A percentile compares a stretch with the other conserved stretches of the same genome.
phyloP scores from a whole-genome alignment of 305 asterid species.

The Vinca major region DNA sequence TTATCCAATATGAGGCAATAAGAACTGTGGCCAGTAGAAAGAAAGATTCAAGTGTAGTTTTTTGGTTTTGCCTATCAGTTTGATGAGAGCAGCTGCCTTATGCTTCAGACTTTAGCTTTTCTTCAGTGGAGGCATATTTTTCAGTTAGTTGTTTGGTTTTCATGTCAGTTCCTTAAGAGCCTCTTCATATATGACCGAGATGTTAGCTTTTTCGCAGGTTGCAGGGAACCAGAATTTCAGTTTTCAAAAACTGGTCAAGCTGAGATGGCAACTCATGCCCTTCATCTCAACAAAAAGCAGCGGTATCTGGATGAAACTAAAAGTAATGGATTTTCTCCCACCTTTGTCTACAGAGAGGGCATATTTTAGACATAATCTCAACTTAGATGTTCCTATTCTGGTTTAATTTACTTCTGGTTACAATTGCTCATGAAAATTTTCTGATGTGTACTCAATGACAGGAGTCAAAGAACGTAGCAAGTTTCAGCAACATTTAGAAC shows the following conservation, averaged over 20 bases:
- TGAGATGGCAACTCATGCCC: conserved; percentile 21
- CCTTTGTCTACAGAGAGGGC: conserved; percentile 44
- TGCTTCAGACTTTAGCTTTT: neutral
- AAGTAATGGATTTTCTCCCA: conserved; percentile 30
- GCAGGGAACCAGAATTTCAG: conserved; percentile 29
- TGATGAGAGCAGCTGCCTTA: neutral
- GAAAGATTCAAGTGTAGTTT: neutral
- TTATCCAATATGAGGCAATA: neutral
- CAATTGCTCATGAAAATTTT: conserved; percentile 15
- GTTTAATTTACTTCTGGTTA: conserved; percentile 11
- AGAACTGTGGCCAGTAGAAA: neutral
- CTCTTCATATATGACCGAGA: neutral
- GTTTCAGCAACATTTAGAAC: conserved; percentile 36
- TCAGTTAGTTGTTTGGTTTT: neutral
- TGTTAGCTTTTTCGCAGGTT: conserved; percentile 25
- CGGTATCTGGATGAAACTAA: conserved; percentile 30
- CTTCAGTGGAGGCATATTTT: neutral
- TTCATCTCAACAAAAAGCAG: conserved; percentile 23
- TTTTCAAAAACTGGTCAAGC: conserved; percentile 29
- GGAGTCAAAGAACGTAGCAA: conserved; percentile 37
- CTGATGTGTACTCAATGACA: conserved; percentile 22
- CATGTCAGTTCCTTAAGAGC: neutral
- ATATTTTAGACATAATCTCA: conserved; percentile 12
- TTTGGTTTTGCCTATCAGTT: conserved; percentile 3
- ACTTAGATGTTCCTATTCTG: conserved; percentile 15